phyloP scores from a whole-genome alignment of 148 eudicot species.

The Pharnaceum exiguum region DNA sequence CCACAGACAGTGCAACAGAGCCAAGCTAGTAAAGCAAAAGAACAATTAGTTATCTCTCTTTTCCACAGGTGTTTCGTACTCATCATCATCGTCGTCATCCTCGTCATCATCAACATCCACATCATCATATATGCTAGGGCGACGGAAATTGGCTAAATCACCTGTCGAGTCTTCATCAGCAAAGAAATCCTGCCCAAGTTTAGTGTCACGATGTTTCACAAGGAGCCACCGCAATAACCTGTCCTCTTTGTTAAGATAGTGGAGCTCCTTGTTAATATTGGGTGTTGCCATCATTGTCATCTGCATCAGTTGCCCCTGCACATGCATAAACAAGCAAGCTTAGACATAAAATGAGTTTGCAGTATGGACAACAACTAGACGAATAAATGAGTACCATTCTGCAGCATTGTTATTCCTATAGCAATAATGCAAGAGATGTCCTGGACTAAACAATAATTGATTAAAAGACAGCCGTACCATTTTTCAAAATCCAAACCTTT shows the following conservation, averaged over 20 bases:
- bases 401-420: too few species aligned
- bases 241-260: slow-evolving; percentile 89
- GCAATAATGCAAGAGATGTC: too few species aligned
- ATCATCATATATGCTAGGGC: slow-evolving; percentile 23
- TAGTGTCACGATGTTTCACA: slow-evolving; percentile 66
- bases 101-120: slow-evolving; percentile 37
- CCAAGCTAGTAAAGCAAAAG: too few species aligned
- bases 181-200: slow-evolving; percentile 28
- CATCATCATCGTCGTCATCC: slow-evolving; percentile 32
- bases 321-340: neutral
- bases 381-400: too few species aligned
- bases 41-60: too few species aligned
- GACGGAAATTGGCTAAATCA: slow-evolving; percentile 20
- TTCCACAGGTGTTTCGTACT: too few species aligned
- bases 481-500: too few species aligned
- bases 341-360: too few species aligned
- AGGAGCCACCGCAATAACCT: slow-evolving; percentile 84
- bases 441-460: too few species aligned
- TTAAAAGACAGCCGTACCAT: too few species aligned
- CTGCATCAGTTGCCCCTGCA: slow-evolving; percentile 79
- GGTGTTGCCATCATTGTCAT: slow-evolving; percentile 98
- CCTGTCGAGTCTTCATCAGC: slow-evolving; percentile 27
- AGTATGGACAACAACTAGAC: too few species aligned
- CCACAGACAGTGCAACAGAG: too few species aligned
- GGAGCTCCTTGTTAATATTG: slow-evolving; percentile 75